These are phyloP conservation scores for Carex myosuroides DNA, from an alignment of 176 grass and related monocot species.

Conservation along the genomic window DNA sequence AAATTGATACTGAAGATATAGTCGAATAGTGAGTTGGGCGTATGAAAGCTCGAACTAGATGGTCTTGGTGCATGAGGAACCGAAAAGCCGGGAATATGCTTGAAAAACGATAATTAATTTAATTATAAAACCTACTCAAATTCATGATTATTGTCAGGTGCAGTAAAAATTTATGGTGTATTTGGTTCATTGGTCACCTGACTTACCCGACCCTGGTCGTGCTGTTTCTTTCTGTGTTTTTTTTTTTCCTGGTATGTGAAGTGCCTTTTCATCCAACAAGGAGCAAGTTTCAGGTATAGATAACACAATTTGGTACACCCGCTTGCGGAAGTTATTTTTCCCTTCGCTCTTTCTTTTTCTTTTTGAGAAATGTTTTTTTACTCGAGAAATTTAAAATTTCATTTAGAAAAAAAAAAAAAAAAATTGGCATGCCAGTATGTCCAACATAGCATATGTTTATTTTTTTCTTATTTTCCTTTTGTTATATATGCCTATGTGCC, in stretches of 20 bases:
- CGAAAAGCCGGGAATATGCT: background rate
- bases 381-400: no score
- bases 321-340: no score
- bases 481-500: no score
- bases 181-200: background rate
- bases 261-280: no score
- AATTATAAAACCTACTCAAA: background rate
- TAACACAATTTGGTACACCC: no score
- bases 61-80: background rate
- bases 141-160: background rate
- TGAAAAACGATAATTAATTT: background rate
- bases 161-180: background rate
- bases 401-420: no score
- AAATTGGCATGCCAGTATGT: no score
- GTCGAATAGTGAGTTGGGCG: background rate
- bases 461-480: no score
- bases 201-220: background rate
- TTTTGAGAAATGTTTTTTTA: no score
- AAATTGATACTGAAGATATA: background rate
- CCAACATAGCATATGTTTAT: no score
- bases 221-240: background rate
- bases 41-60: background rate
- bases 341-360: no score
- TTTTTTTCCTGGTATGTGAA: background rate
- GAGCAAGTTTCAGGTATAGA: no score